phyloP scores from a whole-genome alignment of 768 basidiomycete genomes.

The button mushroom (Agaricus bisporus) region DNA sequence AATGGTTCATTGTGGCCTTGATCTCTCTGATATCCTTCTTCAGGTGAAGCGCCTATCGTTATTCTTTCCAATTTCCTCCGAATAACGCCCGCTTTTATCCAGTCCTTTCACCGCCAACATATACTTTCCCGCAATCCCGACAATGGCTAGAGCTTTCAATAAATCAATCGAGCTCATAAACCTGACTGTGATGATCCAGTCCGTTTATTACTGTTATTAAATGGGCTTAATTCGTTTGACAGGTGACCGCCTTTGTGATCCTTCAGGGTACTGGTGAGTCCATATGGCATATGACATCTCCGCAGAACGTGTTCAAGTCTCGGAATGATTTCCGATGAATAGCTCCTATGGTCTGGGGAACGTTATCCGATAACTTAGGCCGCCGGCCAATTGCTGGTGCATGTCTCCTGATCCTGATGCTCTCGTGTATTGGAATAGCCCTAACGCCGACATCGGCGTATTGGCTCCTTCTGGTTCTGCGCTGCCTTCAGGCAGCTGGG shows the following conservation, averaged over 20 bases:
- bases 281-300: background rate
- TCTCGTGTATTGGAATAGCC: conserved; percentile 62
- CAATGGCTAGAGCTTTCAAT: conserved; percentile 54
- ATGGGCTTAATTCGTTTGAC: background rate
- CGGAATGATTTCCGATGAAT: background rate
- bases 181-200: conserved; percentile 44
- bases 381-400: conserved; percentile 56
- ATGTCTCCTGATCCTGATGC: conserved; percentile 56
- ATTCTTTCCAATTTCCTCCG: background rate
- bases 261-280: conserved; percentile 40
- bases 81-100: background rate
- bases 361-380: conserved; percentile 60
- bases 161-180: conserved; percentile 69
- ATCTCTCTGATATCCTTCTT: conserved; percentile 55
- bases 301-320: background rate
- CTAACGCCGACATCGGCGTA: conserved; percentile 50
- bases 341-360: conserved; percentile 67
- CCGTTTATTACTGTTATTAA: background rate
- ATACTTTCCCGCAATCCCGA: conserved; percentile 76
- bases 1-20: conserved; percentile 63
- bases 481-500: conserved; percentile 74
- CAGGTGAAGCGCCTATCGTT: conserved; percentile 34
- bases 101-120: conserved; percentile 73
- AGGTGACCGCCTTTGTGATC: conserved; percentile 67
- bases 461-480: conserved; percentile 75